Evolutionary conservation across 1,139 yeast species (phyloP), one percentile per base, ranked within the genome.

Genomic region (Saccharomyces hybrid): DNA sequence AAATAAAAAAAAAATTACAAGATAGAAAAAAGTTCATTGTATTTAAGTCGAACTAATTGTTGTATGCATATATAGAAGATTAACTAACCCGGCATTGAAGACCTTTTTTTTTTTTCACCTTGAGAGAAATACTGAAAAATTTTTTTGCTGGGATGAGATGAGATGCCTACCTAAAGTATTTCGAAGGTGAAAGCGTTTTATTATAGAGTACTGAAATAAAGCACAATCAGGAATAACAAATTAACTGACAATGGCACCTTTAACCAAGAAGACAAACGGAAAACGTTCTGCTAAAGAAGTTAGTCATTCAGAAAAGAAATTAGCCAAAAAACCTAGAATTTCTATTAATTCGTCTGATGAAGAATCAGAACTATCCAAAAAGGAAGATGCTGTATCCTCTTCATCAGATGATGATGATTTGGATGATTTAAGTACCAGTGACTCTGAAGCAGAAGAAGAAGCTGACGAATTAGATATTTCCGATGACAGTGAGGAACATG

Each of bases 311-410:
- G 34, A 55, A n/a, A 62, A 62, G 31, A 51, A 47, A 50, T 52
- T 54, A 25, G 57, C 57, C 23, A 68, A 68, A 54, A 68, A 68
- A 52, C 62, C 71, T 9, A 65, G 57, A 53, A 64, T 67, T 47
- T 64, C 70, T 23, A 61, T 67, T 7, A 63, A 66, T 49, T 65
- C 70, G 4, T 61, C 68, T 38, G 68, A 67, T 50, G 72, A 69
- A 49, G 67, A 65, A 20, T 63, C 61, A 50, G 60, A 63, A 32
- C 57, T 46, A 23, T 50, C 48, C 44, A 72, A 68, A 28, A 62
- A 59, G n/a, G 57, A 59, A 14, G 73, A 66, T 30, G 72, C 68
- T 54, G 73, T 69, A 23, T 59, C 61, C 30, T 70, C 66, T 44
- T 51, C 58, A 27, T 59, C 65, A 23, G 69, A 65, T 32, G 67